A percentile compares a stretch with the other conserved stretches of the same genome.
phyloP scores from a whole-genome alignment of 139 green algal genomes.

The Coccomyxa sp. region DNA sequence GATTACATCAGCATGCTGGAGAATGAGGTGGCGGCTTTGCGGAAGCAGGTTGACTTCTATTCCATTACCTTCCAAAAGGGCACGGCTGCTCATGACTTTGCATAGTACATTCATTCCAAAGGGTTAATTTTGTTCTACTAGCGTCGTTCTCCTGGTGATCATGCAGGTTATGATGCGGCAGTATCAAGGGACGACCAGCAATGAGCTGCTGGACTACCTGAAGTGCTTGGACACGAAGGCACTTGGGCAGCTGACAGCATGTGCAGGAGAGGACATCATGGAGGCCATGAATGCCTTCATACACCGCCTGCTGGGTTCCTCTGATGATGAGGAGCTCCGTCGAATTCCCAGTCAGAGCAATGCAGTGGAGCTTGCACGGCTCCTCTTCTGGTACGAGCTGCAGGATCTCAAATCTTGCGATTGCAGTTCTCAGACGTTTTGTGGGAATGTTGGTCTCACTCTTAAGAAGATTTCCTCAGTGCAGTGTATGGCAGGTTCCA shows the following conservation, averaged over 20 bases:
- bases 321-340: conserved; percentile 30
- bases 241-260: conserved; percentile 41
- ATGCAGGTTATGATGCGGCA: background rate
- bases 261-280: conserved; percentile 54
- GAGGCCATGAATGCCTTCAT: conserved; percentile 87
- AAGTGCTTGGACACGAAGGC: conserved; percentile 49
- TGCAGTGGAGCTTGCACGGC: background rate
- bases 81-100: background rate
- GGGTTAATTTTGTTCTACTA: background rate
- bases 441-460: background rate
- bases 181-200: conserved; percentile 21
- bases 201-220: conserved; percentile 76
- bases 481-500: background rate
- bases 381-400: background rate
- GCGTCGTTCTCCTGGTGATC: conserved; percentile 8
- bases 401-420: background rate
- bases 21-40: conserved; percentile 45
- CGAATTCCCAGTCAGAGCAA: conserved; percentile 30
- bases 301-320: conserved; percentile 40
- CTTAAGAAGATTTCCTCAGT: background rate
- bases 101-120: background rate
- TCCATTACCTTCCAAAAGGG: background rate
- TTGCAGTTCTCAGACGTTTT: background rate
- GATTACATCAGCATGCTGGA: conserved; percentile 84
- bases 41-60: conserved; percentile 23